Conservation (phyloP, 345 rosid species). For the rapeseed (Brassica napus) region DNA sequence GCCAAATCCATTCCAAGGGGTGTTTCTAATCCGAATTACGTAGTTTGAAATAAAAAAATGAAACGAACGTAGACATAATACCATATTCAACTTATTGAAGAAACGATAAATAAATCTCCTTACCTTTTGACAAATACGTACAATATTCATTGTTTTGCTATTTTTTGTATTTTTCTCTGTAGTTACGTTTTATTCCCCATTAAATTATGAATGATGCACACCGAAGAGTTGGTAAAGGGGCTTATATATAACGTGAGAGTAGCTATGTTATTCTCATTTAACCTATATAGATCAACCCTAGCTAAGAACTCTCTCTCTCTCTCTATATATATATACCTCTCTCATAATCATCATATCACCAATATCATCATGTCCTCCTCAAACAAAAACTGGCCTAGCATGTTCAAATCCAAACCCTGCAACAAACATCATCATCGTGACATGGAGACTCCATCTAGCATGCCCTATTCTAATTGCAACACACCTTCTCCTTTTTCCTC, state of each 20-base stretch:
- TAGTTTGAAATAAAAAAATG: not conserved
- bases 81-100: not conserved
- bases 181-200: not conserved
- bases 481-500: conserved; percentile 51
- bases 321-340: not conserved
- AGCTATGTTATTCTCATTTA: conserved; percentile 21
- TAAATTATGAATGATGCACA: conserved; percentile 6
- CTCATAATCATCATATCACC: not conserved
- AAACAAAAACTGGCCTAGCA: conserved; percentile 96
- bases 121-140: not conserved
- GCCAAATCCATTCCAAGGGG: not conserved
- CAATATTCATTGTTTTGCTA: conserved; percentile 23
- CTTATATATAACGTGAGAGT: conserved; percentile 58
- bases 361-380: conserved; percentile 76
- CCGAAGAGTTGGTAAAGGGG: conserved; percentile 52
- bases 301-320: not conserved
- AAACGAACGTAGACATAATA: not conserved
- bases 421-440: conserved; percentile 52
- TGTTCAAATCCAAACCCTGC: conserved; percentile 97
- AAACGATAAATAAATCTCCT: not conserved
- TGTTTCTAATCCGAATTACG: not conserved
- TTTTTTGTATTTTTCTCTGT: conserved; percentile 1
- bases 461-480: conserved; percentile 51
- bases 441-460: conserved; percentile 57
- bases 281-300: conserved; percentile 7